Conservation (phyloP, 2,329 filamentous ascomycete genomes). For the Helicocarpus griseus region DNA sequence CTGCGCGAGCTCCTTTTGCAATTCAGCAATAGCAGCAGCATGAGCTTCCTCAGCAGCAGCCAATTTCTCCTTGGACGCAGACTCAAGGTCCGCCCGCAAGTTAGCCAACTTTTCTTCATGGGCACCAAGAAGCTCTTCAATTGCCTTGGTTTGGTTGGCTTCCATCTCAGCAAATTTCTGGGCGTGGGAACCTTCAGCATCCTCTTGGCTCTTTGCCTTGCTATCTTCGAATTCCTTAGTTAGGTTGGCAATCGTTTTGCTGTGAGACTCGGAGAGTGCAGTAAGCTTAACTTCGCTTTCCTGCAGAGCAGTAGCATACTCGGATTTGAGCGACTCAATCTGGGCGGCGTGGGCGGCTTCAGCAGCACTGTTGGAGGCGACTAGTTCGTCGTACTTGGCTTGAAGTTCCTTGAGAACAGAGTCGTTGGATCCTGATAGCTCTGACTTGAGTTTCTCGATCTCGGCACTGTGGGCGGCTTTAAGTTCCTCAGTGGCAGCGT, state of each 20-base stretch:
- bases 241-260: slow-evolving; percentile 23
- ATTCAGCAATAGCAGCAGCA: slow-evolving; percentile 23
- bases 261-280: slow-evolving; percentile 17
- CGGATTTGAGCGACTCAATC: slow-evolving; percentile 10
- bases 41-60: slow-evolving; percentile 28
- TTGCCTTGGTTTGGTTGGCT: slow-evolving; percentile 29
- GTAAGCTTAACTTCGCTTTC: slow-evolving; percentile 21
- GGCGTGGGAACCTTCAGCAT: slow-evolving; percentile 27
- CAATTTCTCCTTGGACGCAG: slow-evolving; percentile 26
- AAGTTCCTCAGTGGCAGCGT: slow-evolving; percentile 23
- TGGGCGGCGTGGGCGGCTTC: slow-evolving; percentile 9
- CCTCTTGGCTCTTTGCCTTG: slow-evolving; percentile 25
- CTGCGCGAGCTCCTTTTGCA: slow-evolving; percentile 26
- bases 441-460: slow-evolving; percentile 22
- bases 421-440: slow-evolving; percentile 14
- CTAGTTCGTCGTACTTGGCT: slow-evolving; percentile 11
- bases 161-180: slow-evolving; percentile 28
- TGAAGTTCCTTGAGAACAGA: slow-evolving; percentile 11
- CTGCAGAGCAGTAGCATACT: slow-evolving; percentile 16
- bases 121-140: slow-evolving; percentile 31
- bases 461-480: slow-evolving; percentile 27
- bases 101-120: slow-evolving; percentile 31
- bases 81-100: slow-evolving; percentile 28
- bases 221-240: slow-evolving; percentile 27
- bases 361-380: slow-evolving; percentile 1